These are phyloP conservation scores for Aspergillaceae sp. DNA, from an alignment of 2,329 filamentous ascomycete species.

Conservation along the genomic window DNA sequence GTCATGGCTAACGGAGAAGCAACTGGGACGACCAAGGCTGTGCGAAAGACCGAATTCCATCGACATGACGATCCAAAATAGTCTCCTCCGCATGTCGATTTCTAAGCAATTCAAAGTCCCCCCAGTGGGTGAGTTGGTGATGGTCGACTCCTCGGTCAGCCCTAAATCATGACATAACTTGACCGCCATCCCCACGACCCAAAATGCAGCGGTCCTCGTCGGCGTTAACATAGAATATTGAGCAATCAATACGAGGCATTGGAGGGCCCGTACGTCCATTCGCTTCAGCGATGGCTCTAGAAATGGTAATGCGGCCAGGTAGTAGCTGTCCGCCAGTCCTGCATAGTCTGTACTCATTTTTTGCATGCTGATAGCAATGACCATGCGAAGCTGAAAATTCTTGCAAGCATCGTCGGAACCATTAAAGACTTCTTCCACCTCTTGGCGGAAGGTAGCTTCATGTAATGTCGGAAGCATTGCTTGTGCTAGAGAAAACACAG, in stretches of 20 bases:
- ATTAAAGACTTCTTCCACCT: slow-evolving; percentile 72
- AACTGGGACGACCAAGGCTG: slow-evolving; percentile 76
- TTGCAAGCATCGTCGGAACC: slow-evolving; percentile 70
- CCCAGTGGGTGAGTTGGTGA: slow-evolving; percentile 54
- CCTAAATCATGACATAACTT: slow-evolving; percentile 84
- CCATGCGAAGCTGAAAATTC: slow-evolving; percentile 82
- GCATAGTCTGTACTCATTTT: slow-evolving; percentile 83
- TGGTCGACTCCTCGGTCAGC: slow-evolving; percentile 80
- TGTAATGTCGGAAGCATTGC: slow-evolving; percentile 81
- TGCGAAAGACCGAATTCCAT: slow-evolving; percentile 88
- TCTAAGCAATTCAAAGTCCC: slow-evolving; percentile 60
- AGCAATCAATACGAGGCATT: slow-evolving; percentile 78
- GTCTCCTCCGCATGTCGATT: slow-evolving; percentile 77
- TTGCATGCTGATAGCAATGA: slow-evolving; percentile 89
- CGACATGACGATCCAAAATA: slow-evolving; percentile 79
- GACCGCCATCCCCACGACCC: slow-evolving; percentile 79
- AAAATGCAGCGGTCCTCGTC: slow-evolving; percentile 85
- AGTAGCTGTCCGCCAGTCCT: slow-evolving; percentile 91
- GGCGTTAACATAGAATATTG: slow-evolving; percentile 90
- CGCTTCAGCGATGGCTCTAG: slow-evolving; percentile 74
- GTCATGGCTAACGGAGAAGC: slow-evolving; percentile 73
- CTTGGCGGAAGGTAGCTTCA: slow-evolving; percentile 65
- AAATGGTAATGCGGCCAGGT: slow-evolving; percentile 75
- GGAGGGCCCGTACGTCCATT: slow-evolving; percentile 85
- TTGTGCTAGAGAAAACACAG: slow-evolving; percentile 53